phyloP scores from a whole-genome alignment of 148 eudicot species.

The Rhododendron molle region DNA sequence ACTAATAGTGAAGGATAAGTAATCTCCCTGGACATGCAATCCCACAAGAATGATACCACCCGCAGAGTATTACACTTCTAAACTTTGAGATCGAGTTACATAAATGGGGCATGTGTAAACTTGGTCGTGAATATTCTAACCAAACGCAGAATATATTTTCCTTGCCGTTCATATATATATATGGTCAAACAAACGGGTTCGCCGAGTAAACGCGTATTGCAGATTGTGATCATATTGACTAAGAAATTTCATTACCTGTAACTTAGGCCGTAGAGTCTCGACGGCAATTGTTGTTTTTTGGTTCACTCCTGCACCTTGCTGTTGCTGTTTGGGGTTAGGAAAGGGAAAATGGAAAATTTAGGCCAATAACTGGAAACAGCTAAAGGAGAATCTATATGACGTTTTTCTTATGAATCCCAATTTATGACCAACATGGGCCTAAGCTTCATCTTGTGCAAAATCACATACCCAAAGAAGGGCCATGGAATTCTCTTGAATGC shows the following conservation, averaged over 20 bases:
- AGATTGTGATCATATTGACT: not conserved
- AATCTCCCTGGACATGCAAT: too few species aligned
- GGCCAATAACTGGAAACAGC: not conserved
- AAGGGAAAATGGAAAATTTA: not conserved
- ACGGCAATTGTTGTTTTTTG: slow-evolving; percentile 47
- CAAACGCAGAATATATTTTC: not conserved
- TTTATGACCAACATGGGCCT: too few species aligned
- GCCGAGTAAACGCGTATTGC: not conserved
- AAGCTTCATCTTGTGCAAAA: too few species aligned
- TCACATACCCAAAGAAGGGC: too few species aligned
- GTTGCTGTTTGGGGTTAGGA: slow-evolving; percentile 28
- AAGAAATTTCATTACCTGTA: slow-evolving; percentile 42
- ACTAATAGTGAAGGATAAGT: not conserved
- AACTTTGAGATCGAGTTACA: not conserved
- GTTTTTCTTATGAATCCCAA: too few species aligned
- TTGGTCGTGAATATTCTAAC: not conserved
- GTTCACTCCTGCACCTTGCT: slow-evolving; percentile 63
- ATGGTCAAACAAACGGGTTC: not conserved
- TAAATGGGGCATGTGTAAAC: not conserved
- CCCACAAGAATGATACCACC: not conserved
- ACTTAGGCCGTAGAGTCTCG: slow-evolving; percentile 65
- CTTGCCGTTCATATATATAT: not conserved
- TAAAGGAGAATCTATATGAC: too few species aligned
- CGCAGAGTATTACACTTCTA: not conserved
- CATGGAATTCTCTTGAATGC: too few species aligned